Evolutionary conservation across 371 early-diverging fungal genomes (phyloP), one percentile per base, ranked within the genome.

Genomic region (Parasitella parasitica): DNA sequence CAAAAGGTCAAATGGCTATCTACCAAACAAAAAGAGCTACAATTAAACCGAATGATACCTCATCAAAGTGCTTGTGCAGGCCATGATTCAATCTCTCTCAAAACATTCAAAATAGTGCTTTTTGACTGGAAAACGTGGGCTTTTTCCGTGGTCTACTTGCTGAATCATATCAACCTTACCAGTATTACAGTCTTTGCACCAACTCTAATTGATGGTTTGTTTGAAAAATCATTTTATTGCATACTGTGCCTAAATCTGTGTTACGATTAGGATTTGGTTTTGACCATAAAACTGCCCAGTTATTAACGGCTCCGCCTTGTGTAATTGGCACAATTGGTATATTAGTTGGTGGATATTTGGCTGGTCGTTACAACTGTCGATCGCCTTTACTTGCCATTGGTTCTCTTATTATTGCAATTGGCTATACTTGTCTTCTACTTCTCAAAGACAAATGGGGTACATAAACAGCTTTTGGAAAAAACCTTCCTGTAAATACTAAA

Each of bases 181-280:
- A 71, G 71, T 38, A 48, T 66, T 22, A 52, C 55, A 4, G 61
- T 71, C 4, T 74, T 74, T 59, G 35, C 65, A 3, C 75, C 75
- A 6, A 61, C 43, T 3, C 22, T 74, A 1, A 71, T 74, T 36
- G 61, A 61, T 51, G 71, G 71, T 72, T 65, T 32, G 32, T 51
- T 1, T 4, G n/a, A n/a, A n/a, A n/a, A n/a, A n/a, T n/a, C n/a
- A n/a, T n/a, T n/a, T n/a, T n/a, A n/a, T n/a, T n/a, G n/a, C n/a
- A n/a, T n/a, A n/a, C n/a, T 78, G 82, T 39, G 64, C 83, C 36
- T 73, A 73, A 28, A 72, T 85, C 15, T 90, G 32, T 3, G 1
- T n/a, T 88, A 63, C 6, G 11, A 28, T 6, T 59, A 72, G 72
- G 72, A 20, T 71, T 74, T 54, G 74, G 74, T 7, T 74, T 74